Evolutionary conservation across 768 basidiomycete species (phyloP).

Genomic region (Russula sp.): DNA sequence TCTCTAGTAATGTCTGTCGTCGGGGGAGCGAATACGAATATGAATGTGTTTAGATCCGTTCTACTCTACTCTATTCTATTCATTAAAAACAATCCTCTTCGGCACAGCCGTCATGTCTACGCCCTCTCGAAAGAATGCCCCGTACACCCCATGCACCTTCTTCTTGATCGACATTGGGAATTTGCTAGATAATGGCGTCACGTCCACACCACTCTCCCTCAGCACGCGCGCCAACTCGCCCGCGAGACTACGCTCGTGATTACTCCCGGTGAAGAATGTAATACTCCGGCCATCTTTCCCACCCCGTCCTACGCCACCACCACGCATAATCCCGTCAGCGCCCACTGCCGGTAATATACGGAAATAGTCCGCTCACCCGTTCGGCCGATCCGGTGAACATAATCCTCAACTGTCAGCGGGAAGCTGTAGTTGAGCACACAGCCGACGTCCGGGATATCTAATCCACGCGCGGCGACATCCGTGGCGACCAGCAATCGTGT

Average conservation of each 20-base stretch:
- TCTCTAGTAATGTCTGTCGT: too few relatives aligned
- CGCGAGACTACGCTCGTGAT: constrained; percentile 79
- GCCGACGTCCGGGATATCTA: constrained; percentile 95
- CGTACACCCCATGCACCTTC: constrained; percentile 85
- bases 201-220: constrained; percentile 78
- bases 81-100: constrained; percentile 71
- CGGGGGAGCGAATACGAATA: too few relatives aligned
- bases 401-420: constrained; percentile 93
- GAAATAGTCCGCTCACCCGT: constrained; percentile 49
- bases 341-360: background rate
- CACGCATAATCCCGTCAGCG: background rate
- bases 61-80: constrained; percentile 8
- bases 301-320: constrained; percentile 58
- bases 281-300: constrained; percentile 87
- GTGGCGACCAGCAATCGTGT: constrained; percentile 88
- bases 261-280: constrained; percentile 94
- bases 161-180: constrained; percentile 99
- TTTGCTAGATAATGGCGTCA: constrained; percentile 66
- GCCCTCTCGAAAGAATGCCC: constrained; percentile 75
- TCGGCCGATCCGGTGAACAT: constrained; percentile 83
- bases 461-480: constrained; percentile 93
- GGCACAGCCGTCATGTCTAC: constrained; percentile 53
- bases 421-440: constrained; percentile 97
- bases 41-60: too few relatives aligned
- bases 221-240: constrained; percentile 92